Base-by-base conservation (phyloP, 108 stramenopile species). In the Epithemia pelagica region DNA sequence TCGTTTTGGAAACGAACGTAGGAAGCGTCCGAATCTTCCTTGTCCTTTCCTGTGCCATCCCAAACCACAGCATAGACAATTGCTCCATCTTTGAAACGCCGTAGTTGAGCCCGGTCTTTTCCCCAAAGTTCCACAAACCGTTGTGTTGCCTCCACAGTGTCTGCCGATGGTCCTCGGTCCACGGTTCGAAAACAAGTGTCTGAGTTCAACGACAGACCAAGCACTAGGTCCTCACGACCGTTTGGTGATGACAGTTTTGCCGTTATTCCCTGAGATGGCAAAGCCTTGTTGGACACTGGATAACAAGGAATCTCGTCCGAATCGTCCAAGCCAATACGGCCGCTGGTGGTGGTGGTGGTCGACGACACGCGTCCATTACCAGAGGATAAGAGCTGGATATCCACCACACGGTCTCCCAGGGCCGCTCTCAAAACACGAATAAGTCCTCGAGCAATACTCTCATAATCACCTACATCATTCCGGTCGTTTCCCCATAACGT, bases 31-130 rank as follows among this genome's bases (percentile, higher is more conserved):
- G 67, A 31, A 26, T 30, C 37, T 25, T 52, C 32, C 5, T 61
- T 37, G 15, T 31, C 30, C 3, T 60, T 21, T 30, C 66, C 46
- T 28, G 77, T 46, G 21, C 72, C 68, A 68, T 85, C 88, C 92
- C 92, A 94, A 15, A 94, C 87, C 1, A 86, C 92, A 0, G 92
- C 89, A 26, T 88, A 82, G n/a, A 94, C 89, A 59, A 94, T 94
- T 1, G 89, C 92, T n/a, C 92, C 92, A 61, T 94, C 92, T 54
- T 90, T 88, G 75, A 94, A 94, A 23, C 88, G 79, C 28, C 92
- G 85, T 10, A 90, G 59, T 55, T 90, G 77, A 1, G 92, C 92
- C 21, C 69, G 58, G 31, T 80, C 70, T 20, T 75, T 70, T 2
- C 92, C 92, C 92, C 92, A 94, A 54, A 94, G 71, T 23, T 81